phyloP scores from a whole-genome alignment of 208 protist genomes.

The Herpetomonas muscarum region DNA sequence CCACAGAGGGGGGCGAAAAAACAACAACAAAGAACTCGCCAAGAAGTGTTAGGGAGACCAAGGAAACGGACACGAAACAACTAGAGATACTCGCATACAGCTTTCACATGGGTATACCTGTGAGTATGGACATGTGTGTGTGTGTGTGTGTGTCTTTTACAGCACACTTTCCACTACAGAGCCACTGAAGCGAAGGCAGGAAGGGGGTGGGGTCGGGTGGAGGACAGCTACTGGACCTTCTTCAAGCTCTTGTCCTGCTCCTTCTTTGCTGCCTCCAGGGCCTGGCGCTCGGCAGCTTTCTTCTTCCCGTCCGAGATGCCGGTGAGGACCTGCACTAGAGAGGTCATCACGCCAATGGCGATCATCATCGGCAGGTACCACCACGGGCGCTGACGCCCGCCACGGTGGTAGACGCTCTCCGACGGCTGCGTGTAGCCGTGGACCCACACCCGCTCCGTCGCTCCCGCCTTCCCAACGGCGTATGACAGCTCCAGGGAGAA shows the following conservation, averaged over 20 bases:
- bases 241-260: constrained; percentile 1
- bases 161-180: no score
- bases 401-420: constrained; percentile 27
- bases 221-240: constrained; percentile 23
- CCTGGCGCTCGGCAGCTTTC: constrained; percentile 3
- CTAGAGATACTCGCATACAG: no score
- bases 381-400: constrained; percentile 16
- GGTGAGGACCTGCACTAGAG: constrained; percentile 41
- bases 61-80: no score
- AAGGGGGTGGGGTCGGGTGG: no score
- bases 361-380: constrained; percentile 36
- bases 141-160: no score
- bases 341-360: constrained; percentile 17
- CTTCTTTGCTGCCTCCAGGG: constrained; percentile 5
- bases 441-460: constrained; percentile 48
- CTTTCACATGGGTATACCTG: no score
- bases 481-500: constrained; percentile 34
- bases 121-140: no score
- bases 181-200: no score
- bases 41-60: no score
- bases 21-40: no score
- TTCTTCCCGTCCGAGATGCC: constrained; percentile 36
- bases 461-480: constrained; percentile 1
- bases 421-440: constrained; percentile 52
- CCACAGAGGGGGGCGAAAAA: no score